Evolutionary conservation across 73 alveolate species (phyloP).

Genomic region (Symbiodinium pilosum): DNA sequence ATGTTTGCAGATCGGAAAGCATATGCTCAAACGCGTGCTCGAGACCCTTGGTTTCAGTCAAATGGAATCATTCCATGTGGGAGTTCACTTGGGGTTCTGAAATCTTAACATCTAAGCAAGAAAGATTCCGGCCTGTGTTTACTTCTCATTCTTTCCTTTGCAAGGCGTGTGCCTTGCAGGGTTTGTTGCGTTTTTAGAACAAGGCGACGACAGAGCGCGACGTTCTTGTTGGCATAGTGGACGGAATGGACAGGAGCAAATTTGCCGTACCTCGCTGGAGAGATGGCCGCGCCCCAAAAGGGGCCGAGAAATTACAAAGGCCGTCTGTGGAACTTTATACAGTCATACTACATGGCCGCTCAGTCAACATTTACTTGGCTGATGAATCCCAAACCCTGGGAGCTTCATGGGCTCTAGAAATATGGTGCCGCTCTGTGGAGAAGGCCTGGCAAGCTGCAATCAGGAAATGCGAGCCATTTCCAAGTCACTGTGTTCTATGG

Average conservation of each 20-base stretch:
- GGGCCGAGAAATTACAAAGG: constrained; percentile 4
- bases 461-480: background rate
- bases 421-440: background rate
- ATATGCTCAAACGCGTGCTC: background rate
- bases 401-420: constrained; percentile 25
- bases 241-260: constrained; percentile 36
- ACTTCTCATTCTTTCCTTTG: no score
- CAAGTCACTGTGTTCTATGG: background rate
- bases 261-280: background rate
- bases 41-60: background rate
- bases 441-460: background rate
- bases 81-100: no score
- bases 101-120: no score
- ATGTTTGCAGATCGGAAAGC: constrained; percentile 12
- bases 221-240: constrained; percentile 16
- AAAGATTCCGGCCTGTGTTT: no score
- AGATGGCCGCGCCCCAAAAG: background rate
- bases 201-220: background rate
- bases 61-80: no score
- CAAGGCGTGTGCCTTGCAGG: no score
- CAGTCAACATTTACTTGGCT: background rate
- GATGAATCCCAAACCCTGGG: constrained; percentile 45
- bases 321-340: constrained; percentile 30
- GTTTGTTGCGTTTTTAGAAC: no score
- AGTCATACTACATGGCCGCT: constrained; percentile 24